Conservation (phyloP, 2,329 filamentous ascomycete genomes). For the Pezicula radicicola region DNA sequence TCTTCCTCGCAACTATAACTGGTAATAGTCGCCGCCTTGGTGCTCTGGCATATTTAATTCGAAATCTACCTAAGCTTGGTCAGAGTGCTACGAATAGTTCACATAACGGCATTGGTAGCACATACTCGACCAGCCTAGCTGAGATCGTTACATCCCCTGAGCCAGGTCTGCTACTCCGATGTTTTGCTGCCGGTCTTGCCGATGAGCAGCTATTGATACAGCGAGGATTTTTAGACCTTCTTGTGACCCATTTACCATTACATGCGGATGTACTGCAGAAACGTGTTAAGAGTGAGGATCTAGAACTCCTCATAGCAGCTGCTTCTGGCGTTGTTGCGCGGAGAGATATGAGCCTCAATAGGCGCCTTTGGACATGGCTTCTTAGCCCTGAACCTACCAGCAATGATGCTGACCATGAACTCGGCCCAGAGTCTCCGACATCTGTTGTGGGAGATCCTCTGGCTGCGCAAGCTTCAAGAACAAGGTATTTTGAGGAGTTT, state of each 20-base stretch:
- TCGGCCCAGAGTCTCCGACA: constrained; percentile 39
- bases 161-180: constrained; percentile 83
- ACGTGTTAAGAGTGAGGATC: constrained; percentile 68
- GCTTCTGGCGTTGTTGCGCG: constrained; percentile 85
- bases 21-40: constrained; percentile 81
- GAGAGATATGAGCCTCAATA: constrained; percentile 94
- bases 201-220: constrained; percentile 92
- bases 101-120: constrained; percentile 29
- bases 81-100: constrained; percentile 25
- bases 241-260: constrained; percentile 86
- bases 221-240: constrained; percentile 85
- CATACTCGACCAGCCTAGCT: constrained; percentile 48
- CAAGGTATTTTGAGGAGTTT: constrained; percentile 79
- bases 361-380: constrained; percentile 94
- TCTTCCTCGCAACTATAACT: constrained; percentile 91
- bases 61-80: constrained; percentile 72
- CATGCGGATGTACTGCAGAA: constrained; percentile 78
- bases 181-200: constrained; percentile 83
- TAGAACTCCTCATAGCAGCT: constrained; percentile 77
- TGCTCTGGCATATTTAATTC: constrained; percentile 80
- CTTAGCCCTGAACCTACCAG: constrained; percentile 68
- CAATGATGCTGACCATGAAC: constrained; percentile 42
- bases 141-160: constrained; percentile 82
- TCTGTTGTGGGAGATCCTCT: constrained; percentile 22
- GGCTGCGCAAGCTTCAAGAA: constrained; percentile 46